A percentile compares a stretch with the other conserved stretches of the same genome.
phyloP scores from a whole-genome alignment of 1,284 basidiomycete species.

The Flammula alnicola region DNA sequence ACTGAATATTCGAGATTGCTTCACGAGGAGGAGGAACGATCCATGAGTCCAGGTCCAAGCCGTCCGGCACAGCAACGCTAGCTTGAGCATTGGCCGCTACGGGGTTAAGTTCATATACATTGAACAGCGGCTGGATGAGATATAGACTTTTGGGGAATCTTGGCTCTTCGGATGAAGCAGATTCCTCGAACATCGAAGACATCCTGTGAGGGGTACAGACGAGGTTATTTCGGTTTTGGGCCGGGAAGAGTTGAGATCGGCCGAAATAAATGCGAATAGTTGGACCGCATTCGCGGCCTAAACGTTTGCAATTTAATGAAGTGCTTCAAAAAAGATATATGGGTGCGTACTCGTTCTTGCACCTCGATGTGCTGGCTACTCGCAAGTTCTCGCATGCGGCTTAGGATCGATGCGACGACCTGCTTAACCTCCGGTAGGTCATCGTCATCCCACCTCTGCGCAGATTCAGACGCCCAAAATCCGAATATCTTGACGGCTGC shows the following conservation, averaged over 20 bases:
- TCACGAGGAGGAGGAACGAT: constrained; percentile 73
- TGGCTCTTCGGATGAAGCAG: constrained; percentile 41
- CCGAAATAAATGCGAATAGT: constrained; percentile 80
- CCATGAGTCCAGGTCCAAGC: constrained; percentile 85
- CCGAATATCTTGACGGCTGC: constrained; percentile 89
- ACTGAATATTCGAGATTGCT: constrained; percentile 33
- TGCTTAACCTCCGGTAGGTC: constrained; percentile 64
- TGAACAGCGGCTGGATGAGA: constrained; percentile 85
- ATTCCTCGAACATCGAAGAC: constrained; percentile 41
- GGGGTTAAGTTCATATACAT: constrained; percentile 83
- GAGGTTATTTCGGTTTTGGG: constrained; percentile 43
- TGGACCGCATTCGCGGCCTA: constrained; percentile 83
- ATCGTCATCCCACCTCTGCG: constrained; percentile 77
- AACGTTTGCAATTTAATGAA: background rate
- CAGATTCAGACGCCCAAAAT: constrained; percentile 77
- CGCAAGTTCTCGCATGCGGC: constrained; percentile 59
- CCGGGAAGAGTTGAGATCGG: constrained; percentile 72
- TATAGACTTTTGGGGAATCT: constrained; percentile 87
- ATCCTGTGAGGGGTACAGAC: constrained; percentile 41
- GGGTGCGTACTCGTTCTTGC: constrained; percentile 82
- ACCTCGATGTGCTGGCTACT: constrained; percentile 80
- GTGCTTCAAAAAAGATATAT: background rate
- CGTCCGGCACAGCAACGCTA: constrained; percentile 82
- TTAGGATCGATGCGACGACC: constrained; percentile 63
- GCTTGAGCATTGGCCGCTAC: constrained; percentile 83